Conservation (phyloP, 2,329 filamentous ascomycete species). For the Lecanicillium sp. region DNA sequence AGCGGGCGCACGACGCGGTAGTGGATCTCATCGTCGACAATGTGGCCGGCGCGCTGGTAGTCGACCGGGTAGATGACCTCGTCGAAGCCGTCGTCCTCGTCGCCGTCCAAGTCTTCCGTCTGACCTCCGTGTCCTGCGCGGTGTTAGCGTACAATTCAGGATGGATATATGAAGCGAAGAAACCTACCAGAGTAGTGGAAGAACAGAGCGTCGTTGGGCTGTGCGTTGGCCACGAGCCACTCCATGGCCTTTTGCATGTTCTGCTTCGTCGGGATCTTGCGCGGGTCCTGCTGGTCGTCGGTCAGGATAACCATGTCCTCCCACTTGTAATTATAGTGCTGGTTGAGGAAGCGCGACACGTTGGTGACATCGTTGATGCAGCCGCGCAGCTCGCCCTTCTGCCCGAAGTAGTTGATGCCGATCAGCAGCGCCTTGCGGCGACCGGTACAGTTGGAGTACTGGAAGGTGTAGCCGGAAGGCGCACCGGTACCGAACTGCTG, state of each 20-base stretch:
- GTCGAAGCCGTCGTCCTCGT: conserved; percentile 72
- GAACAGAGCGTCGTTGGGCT: conserved; percentile 70
- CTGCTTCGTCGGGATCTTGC: conserved; percentile 66
- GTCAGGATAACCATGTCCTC: conserved; percentile 78
- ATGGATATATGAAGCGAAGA: neutral
- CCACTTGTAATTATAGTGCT: conserved; percentile 63
- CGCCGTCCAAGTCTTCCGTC: conserved; percentile 65
- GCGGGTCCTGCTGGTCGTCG: conserved; percentile 64
- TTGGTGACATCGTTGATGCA: conserved; percentile 81
- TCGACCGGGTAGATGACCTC: conserved; percentile 77
- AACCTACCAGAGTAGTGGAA: conserved; percentile 64
- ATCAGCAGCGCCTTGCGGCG: conserved; percentile 69
- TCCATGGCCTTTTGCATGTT: conserved; percentile 72
- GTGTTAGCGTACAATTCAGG: neutral
- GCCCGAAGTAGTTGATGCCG: conserved; percentile 75
- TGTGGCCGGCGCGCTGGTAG: conserved; percentile 62
- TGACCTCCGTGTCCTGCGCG: conserved; percentile 65
- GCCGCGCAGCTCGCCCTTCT: conserved; percentile 63
- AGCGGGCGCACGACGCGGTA: conserved; percentile 70
- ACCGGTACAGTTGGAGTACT: conserved; percentile 70
- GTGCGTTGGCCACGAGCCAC: conserved; percentile 66
- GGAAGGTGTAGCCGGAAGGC: conserved; percentile 62
- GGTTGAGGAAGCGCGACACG: conserved; percentile 63
- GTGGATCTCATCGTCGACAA: conserved; percentile 76
- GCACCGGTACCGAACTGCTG: conserved; percentile 63